Base-by-base conservation (phyloP, 2,329 filamentous ascomycete species). In the Huntiella moniliformis region DNA sequence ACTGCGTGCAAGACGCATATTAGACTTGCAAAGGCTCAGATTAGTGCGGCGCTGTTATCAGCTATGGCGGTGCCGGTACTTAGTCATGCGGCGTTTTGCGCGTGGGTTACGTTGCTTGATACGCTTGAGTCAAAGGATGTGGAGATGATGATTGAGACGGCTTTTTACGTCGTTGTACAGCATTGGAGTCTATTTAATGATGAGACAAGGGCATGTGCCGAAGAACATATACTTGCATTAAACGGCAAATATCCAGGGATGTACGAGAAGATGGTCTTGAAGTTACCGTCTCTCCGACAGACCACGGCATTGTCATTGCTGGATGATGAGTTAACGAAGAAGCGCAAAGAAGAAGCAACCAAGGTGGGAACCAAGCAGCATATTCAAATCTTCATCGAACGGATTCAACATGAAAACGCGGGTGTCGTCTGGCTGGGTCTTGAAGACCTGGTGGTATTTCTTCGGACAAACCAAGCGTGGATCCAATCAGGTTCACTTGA, bases 31-130 rank as follows among this genome's bases (percentile, higher is more conserved):
- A 68, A 94, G 36, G 88, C 91, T 16, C 88, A 95, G 77, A 88
- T 96, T 47, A 85, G 85, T 53, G 86, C 88, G n/a, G 95, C 84
- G 57, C 67, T 98, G 10, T 77, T 93, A 51, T 86, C 85, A 16
- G 86, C 86, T 0, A 71, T 96, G 50, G 71, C 80, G 12, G 74
- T 82, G 43, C 69, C 77, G 38, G 72, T 79, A 40, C 68, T 98
- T n/a, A 77, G 84, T 51, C 71, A 84, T 50, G 68, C 76, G 28
- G 83, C 86, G 2, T 87, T 96, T 55, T 74, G 72, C 3, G 84
- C 86, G 42, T 99, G 91, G 91, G 71, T 75, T 18, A 71, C 77
- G 6, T 77, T 98, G 63, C 70, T 96, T 13, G 71, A 64, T 22
- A 73, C 78, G 44, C 68, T 96, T 41, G 78, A 79, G 7, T 77